phyloP scores from a whole-genome alignment of 768 basidiomycete species.

The Coprinopsis strossmayeri region DNA sequence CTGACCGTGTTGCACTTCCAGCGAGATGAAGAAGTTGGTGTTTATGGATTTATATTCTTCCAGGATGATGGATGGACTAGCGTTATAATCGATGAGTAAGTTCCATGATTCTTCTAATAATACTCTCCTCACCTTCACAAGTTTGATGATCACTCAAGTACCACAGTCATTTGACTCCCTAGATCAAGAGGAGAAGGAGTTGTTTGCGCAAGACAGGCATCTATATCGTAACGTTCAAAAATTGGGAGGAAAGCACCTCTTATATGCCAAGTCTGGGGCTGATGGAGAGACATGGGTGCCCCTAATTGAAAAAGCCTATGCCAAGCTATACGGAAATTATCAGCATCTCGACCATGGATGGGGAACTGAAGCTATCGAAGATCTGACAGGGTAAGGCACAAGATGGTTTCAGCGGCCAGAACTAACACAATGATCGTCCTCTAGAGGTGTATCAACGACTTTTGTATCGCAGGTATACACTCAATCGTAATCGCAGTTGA shows the following conservation, averaged over 20 bases:
- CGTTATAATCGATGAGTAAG: constrained; percentile 52
- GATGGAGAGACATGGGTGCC: constrained; percentile 52
- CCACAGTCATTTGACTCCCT: constrained; percentile 48
- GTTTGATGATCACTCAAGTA: constrained; percentile 39
- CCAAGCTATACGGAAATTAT: constrained; percentile 47
- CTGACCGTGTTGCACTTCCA: constrained; percentile 9
- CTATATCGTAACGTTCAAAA: constrained; percentile 38
- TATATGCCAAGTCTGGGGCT: constrained; percentile 42
- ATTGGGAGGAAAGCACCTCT: constrained; percentile 41
- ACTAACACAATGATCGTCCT: no score
- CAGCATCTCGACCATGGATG: constrained; percentile 27
- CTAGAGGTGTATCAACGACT: constrained; percentile 21
- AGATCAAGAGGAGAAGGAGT: constrained; percentile 28
- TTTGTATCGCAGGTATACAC: constrained; percentile 16
- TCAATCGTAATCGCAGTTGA: no score
- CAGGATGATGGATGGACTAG: constrained; percentile 44
- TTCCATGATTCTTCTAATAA: constrained; percentile 2
- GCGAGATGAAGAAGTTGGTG: constrained; percentile 46
- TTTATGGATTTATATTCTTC: constrained; percentile 57
- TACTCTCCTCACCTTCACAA: not conserved
- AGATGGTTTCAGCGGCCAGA: no score
- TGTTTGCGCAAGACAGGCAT: constrained; percentile 48
- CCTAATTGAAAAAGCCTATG: constrained; percentile 54
- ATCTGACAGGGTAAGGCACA: constrained; percentile 52
- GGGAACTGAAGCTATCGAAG: constrained; percentile 45